Percentiles rank a stretch among this genome's conserved stretches.
phyloP scores from a whole-genome alignment of 2,329 filamentous ascomycete genomes.

The Fonsecaea nubica region DNA sequence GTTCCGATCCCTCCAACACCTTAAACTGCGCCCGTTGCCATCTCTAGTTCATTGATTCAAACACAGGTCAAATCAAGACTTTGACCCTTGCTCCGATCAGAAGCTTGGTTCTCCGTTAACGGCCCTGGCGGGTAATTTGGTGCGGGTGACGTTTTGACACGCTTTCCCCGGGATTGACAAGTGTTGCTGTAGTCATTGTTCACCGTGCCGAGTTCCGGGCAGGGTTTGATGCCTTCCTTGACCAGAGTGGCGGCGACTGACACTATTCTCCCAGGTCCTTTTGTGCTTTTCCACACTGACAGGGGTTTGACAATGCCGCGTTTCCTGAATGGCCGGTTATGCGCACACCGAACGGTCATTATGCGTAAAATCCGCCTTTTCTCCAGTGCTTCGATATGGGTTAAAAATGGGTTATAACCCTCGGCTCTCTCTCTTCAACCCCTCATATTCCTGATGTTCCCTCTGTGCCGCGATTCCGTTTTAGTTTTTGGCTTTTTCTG shows the following conservation, averaged over 20 bases:
- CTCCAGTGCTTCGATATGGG: conserved; percentile 9
- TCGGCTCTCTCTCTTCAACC: conserved; percentile 9
- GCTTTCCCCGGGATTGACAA: background rate
- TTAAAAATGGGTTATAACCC: conserved; percentile 10
- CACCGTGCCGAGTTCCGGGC: conserved; percentile 20
- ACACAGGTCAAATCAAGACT: conserved; percentile 7
- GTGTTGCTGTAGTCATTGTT: background rate
- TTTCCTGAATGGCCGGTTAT: background rate
- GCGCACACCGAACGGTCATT: conserved; percentile 4
- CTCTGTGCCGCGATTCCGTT: conserved; percentile 15
- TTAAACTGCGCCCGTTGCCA: background rate
- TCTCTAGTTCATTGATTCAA: background rate
- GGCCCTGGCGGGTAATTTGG: background rate
- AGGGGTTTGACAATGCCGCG: background rate
- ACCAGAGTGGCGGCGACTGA: conserved; percentile 1
- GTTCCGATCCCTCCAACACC: background rate
- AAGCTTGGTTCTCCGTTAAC: conserved; percentile 20
- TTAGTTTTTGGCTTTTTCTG: conserved; percentile 7
- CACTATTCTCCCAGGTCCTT: conserved; percentile 4
- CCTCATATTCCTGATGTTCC: conserved; percentile 4
- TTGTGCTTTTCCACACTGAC: conserved; percentile 4
- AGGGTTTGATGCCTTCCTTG: conserved; percentile 1
- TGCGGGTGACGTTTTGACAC: conserved; percentile 7
- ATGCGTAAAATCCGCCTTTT: conserved; percentile 10
- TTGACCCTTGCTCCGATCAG: conserved; percentile 12